Evolutionary conservation across 345 rosid species (phyloP).

Genomic region (Raphanus sativus): DNA sequence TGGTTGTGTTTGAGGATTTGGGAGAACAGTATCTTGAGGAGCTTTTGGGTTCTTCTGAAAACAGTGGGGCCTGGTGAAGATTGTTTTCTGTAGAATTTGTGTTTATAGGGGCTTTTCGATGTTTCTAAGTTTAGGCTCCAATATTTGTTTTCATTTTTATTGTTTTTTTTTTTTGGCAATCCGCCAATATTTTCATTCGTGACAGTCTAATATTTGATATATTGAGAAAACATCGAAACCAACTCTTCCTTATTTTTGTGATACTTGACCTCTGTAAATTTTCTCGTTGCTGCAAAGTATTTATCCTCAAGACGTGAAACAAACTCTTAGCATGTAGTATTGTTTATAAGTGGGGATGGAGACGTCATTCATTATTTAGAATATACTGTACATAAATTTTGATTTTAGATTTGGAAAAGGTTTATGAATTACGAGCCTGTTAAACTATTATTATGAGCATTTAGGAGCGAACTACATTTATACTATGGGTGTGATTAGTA

Average conservation of each 20-base stretch:
- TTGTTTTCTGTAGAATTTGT: background rate
- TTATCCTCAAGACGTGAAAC: background rate
- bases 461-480: background rate
- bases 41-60: slow-evolving; percentile 50
- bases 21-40: slow-evolving; percentile 76
- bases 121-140: slow-evolving; percentile 4
- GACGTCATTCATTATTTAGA: background rate
- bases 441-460: background rate
- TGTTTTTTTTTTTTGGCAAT: background rate
- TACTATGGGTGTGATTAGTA: background rate
- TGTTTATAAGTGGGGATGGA: background rate
- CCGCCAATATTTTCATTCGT: background rate
- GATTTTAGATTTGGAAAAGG: background rate
- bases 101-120: slow-evolving; percentile 16
- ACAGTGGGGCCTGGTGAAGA: slow-evolving; percentile 37
- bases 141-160: background rate
- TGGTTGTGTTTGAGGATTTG: slow-evolving; percentile 74
- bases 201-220: background rate
- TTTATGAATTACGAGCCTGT: background rate
- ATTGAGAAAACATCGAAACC: slow-evolving; percentile 11
- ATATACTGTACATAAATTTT: background rate
- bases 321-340: background rate
- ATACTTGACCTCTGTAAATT: background rate
- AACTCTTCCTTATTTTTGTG: background rate
- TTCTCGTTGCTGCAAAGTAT: background rate